Conservation (phyloP, 2,329 filamentous ascomycete genomes). For the Botrytis fragariae region DNA sequence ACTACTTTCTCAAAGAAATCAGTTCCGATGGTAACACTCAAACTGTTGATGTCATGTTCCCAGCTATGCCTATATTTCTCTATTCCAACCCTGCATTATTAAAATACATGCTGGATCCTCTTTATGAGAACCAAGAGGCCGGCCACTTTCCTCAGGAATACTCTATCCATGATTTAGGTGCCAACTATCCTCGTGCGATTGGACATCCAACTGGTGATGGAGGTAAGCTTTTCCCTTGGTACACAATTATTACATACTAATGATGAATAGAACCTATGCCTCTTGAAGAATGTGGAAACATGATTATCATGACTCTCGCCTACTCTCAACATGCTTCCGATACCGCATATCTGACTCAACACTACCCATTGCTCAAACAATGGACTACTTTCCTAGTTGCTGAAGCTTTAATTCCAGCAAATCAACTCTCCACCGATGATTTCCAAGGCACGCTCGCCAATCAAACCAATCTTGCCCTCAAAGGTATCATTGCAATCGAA, state of each 20-base stretch:
- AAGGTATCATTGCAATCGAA: constrained; percentile 79
- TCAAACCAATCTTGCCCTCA: constrained; percentile 79
- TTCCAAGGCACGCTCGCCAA: constrained; percentile 77
- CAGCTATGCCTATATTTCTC: constrained; percentile 76
- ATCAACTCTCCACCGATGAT: constrained; percentile 80
- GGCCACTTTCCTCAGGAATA: constrained; percentile 67
- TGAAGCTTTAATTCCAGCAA: constrained; percentile 69
- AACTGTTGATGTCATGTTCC: constrained; percentile 87
- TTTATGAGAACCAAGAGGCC: constrained; percentile 66
- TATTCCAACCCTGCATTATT: constrained; percentile 70
- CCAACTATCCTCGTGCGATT: constrained; percentile 65
- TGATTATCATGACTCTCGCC: constrained; percentile 80
- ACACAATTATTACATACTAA: not conserved
- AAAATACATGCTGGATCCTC: constrained; percentile 58
- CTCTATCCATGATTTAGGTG: constrained; percentile 70
- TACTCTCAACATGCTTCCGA: constrained; percentile 58
- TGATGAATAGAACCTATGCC: constrained; percentile 62
- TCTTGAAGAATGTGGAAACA: constrained; percentile 76
- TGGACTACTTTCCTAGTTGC: constrained; percentile 77
- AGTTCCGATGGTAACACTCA: constrained; percentile 84
- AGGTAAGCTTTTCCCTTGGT: constrained; percentile 22
- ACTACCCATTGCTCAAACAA: constrained; percentile 71
- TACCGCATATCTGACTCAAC: constrained; percentile 56
- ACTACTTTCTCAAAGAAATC: constrained; percentile 87
- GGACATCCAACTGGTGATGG: constrained; percentile 69